Base-by-base conservation (phyloP, 352 stramenopile genomes). In the Globisporangium parvum region DNA sequence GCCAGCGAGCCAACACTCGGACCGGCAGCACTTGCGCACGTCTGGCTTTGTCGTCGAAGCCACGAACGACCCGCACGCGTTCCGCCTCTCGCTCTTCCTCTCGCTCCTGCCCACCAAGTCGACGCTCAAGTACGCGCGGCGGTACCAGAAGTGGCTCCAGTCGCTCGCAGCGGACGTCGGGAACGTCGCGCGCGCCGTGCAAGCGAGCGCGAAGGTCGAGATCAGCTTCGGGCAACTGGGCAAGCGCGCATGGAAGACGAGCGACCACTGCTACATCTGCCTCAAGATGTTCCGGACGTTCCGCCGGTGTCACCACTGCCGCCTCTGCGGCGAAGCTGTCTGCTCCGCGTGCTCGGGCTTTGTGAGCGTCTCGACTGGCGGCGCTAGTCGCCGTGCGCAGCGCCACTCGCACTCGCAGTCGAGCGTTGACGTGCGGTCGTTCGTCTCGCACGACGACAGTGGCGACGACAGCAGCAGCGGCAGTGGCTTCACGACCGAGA, bases 241-340 rank as follows among this genome's bases (percentile, higher is more conserved):
- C 51, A 70, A 70, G 31, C 55, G 63, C 23, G 67, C 67, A 44
- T 91, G 81, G 81, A 80, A 80, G 53, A 61, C 79, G 41, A 87
- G 75, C 58, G 70, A 85, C 57, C 62, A 73, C 59, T 90, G 79
- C 57, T 71, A 60, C 42, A 42, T 85, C 33, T 90, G 79, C 42
- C 57, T 83, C 50, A 85, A 85, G 65, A 68, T 61, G 26, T 88
- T 88, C 54, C 72, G 75, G 45, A 73, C 77, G 12, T 89, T 92
- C 61, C 72, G 77, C 1, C 66, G 66, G 48, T 77, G 74, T 47
- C 73, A 90, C 56, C 77, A 88, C 65, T 90, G 80, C 48, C 80
- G 80, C 0, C 75, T 90, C 46, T 90, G 80, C 51, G 80, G 77
- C 17, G 75, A 87, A 53, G 70, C 72, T 5, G 72, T 90, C 15